phyloP scores from a whole-genome alignment of 2,329 filamentous ascomycete species.

The Diaporthe vaccinii region DNA sequence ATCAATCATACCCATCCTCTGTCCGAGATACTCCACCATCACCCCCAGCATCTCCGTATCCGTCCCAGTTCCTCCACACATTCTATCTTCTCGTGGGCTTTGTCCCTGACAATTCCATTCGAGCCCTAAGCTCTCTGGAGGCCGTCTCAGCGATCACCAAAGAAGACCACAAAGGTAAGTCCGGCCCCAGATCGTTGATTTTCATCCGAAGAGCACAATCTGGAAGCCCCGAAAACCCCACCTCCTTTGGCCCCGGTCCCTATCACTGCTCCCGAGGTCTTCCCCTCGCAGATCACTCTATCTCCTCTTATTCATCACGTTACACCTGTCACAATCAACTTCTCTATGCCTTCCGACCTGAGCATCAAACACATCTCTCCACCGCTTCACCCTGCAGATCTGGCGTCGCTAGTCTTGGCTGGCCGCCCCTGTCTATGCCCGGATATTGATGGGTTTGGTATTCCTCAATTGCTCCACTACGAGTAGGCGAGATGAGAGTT shows the following conservation, averaged over 20 bases:
- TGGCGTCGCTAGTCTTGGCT: no score
- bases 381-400: neutral
- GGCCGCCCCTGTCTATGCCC: rapidly evolving
- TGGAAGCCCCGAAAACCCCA: no score
- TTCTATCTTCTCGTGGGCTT: no score
- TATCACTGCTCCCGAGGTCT: neutral
- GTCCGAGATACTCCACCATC: rapidly evolving
- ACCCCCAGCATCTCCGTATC: neutral
- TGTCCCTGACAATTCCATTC: neutral
- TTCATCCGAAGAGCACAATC: neutral
- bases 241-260: neutral
- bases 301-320: neutral
- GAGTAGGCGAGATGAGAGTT: no score
- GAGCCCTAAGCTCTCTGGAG: no score
- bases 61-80: neutral
- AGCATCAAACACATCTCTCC: neutral
- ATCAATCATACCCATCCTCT: neutral
- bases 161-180: neutral
- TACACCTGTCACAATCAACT: neutral
- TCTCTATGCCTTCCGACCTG: neutral
- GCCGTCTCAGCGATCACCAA: neutral
- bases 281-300: no score
- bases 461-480: neutral
- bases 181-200: no score
- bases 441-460: neutral